Evolutionary conservation across 2,329 filamentous ascomycete species (phyloP), one percentile per base, ranked within the genome.

Genomic region (Aspergillus unguis): DNA sequence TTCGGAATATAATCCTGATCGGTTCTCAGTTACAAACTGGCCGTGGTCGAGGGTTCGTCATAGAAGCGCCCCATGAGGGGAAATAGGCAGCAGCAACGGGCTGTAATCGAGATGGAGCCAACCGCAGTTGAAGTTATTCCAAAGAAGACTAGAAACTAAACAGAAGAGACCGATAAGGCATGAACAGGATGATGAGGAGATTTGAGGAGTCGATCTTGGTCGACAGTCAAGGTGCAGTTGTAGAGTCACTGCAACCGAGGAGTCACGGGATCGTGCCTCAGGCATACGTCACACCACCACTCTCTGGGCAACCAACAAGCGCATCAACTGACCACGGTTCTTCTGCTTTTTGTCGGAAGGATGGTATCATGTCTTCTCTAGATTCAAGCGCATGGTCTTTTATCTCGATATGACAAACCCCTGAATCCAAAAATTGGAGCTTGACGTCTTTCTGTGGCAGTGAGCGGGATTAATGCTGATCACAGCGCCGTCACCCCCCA

Each of bases 31-130:
- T 64, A 69, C 44, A 62, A 66, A 66, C 68, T 66, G 67, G 68
- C 65, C 60, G 57, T 64, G 58, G 67, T 65, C 65, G 64, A 61
- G 58, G 59, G 55, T 58, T 53, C 58, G 54, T 49, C 50, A 63
- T 48, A 61, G 62, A 51, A 59, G 55, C 61, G 58, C 60, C 71
- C 69, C 70, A 72, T 59, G 69, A 71, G 65, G 41, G 47, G 56
- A 62, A 50, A 58, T 52, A 63, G 56, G 61, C n/a, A n/a, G 55
- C 55, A 59, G 57, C 45, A 48, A 37, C 33, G 10, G 38, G n/a
- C n/a, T n/a, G n/a, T n/a, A n/a, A n/a, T n/a, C n/a, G n/a, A n/a
- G n/a, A n/a, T n/a, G n/a, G n/a, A n/a, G n/a, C n/a, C n/a, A n/a
- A n/a, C n/a, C n/a, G n/a, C n/a, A n/a, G n/a, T n/a, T n/a, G n/a